Evolutionary conservation across 495 filamentous ascomycete genomes (phyloP).

Genomic region (Halenospora varia): DNA sequence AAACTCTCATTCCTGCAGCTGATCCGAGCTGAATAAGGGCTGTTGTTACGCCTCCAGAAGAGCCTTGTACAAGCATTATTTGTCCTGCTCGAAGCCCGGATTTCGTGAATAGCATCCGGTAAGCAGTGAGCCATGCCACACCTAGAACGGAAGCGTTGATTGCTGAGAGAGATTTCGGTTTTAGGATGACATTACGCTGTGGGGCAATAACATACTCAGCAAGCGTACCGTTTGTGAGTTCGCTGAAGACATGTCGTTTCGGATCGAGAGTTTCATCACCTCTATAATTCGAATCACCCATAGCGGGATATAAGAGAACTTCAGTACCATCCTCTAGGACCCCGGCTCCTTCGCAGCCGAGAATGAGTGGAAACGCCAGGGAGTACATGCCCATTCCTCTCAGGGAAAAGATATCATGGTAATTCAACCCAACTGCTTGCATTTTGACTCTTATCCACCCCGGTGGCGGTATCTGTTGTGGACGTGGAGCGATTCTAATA

Average conservation of each 20-base stretch:
- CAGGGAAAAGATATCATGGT: constrained; percentile 25
- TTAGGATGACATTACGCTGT: constrained; percentile 1
- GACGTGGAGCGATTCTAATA: constrained; percentile 17
- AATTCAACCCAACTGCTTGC: constrained; percentile 23
- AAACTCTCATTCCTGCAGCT: constrained; percentile 28
- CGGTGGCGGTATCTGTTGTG: constrained; percentile 16
- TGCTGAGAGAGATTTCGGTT: constrained; percentile 3
- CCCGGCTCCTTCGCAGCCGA: constrained; percentile 27
- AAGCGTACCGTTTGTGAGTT: constrained; percentile 22
- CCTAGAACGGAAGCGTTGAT: constrained; percentile 21
- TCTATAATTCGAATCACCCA: constrained; percentile 22
- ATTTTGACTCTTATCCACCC: constrained; percentile 25
- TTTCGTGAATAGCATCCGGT: constrained; percentile 27
- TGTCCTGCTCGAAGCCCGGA: constrained; percentile 26
- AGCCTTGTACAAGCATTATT: constrained; percentile 28
- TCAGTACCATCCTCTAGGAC: constrained; percentile 23
- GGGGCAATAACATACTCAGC: constrained; percentile 26
- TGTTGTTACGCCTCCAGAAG: constrained; percentile 27
- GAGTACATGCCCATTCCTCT: constrained; percentile 18
- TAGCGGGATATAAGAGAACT: constrained; percentile 17
- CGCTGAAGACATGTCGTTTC: constrained; percentile 25
- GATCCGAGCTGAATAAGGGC: constrained; percentile 27
- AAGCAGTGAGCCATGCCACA: constrained; percentile 30
- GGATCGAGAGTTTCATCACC: constrained; percentile 29
- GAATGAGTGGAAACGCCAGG: constrained; percentile 22